phyloP scores from a whole-genome alignment of 441 rosid species.

The Theobroma grandiflorum region DNA sequence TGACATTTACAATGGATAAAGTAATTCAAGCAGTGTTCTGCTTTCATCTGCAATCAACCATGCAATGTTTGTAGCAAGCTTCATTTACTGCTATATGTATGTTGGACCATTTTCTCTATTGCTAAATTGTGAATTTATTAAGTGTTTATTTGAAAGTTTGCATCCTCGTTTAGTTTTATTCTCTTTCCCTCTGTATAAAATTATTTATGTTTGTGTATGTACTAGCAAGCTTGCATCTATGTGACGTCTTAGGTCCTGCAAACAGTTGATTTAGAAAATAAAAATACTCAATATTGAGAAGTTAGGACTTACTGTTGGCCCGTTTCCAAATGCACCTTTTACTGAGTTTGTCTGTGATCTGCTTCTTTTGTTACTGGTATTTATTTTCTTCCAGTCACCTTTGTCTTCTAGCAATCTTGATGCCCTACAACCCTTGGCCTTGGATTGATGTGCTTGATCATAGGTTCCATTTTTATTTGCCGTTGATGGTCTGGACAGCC shows the following conservation, averaged over 20 bases:
- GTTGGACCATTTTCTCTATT: constrained; percentile 56
- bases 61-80: constrained; percentile 65
- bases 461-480: constrained; percentile 42
- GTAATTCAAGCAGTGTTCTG: constrained; percentile 55
- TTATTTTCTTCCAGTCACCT: not conserved
- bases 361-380: not conserved
- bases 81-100: constrained; percentile 69
- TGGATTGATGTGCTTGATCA: constrained; percentile 33
- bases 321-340: not conserved
- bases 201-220: constrained; percentile 7
- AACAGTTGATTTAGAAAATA: constrained; percentile 3
- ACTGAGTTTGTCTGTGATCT: constrained; percentile 5
- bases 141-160: constrained; percentile 31
- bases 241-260: constrained; percentile 16
- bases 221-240: constrained; percentile 6
- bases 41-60: constrained; percentile 58
- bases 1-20: constrained; percentile 57
- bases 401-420: not conserved
- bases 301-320: constrained; percentile 17
- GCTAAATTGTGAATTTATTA: constrained; percentile 36
- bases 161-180: constrained; percentile 17
- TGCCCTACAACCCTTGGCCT: constrained; percentile 17
- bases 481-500: constrained; percentile 51
- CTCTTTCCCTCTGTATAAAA: not conserved
- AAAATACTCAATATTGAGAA: constrained; percentile 1